Conservation (phyloP, 2,329 filamentous ascomycete genomes). For the Didymella exigua region DNA sequence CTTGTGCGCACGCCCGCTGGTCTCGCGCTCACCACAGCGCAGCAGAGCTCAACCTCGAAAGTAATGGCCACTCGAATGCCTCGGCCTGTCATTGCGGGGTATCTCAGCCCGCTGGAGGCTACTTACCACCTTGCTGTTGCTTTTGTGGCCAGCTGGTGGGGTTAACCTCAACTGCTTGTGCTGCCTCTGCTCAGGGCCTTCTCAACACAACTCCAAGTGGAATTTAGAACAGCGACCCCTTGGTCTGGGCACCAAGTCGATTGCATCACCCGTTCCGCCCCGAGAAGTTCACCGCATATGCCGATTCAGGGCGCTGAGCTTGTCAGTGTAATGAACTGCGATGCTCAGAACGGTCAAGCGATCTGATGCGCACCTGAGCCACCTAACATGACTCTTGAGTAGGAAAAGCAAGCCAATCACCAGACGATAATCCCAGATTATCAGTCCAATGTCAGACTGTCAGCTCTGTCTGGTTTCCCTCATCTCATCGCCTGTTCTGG, state of each 20-base stretch:
- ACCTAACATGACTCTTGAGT: constrained; percentile 3
- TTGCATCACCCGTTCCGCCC: neutral
- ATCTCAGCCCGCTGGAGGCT: neutral
- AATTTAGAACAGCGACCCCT: neutral
- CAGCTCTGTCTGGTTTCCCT: neutral
- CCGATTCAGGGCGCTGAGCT: neutral
- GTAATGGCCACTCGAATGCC: neutral
- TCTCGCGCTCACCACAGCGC: neutral
- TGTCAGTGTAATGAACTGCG: neutral
- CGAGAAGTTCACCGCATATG: neutral
- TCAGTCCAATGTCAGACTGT: neutral
- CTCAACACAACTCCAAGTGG: neutral
- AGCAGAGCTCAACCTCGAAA: neutral
- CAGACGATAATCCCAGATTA: neutral
- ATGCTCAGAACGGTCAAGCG: neutral
- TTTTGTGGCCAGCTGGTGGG: neutral
- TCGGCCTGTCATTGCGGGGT: neutral
- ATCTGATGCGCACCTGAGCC: constrained; percentile 7
- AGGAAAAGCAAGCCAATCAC: neutral
- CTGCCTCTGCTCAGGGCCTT: neutral
- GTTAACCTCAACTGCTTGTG: neutral
- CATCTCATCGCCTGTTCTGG: neutral
- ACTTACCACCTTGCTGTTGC: neutral
- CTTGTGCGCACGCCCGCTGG: neutral
- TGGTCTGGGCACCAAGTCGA: neutral